phyloP scores from a whole-genome alignment of 2,329 filamentous ascomycete species.

The Cryoendolithus antarcticus region DNA sequence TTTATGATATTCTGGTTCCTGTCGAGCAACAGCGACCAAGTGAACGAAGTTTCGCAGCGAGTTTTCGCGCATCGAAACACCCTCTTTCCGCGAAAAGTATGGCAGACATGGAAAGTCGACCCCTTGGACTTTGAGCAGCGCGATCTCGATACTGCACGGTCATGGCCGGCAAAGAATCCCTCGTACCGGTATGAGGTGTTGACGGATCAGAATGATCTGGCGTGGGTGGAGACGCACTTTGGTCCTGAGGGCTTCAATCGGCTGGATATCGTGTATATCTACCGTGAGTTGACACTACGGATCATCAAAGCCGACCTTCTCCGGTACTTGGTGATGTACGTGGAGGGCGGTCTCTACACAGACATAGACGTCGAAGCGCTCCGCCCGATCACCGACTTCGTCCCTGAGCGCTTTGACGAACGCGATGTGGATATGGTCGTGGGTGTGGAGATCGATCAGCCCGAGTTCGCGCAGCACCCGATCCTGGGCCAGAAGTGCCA shows the following conservation, averaged over 20 bases:
- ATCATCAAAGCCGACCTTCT: constrained; percentile 57
- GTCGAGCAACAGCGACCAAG: background rate
- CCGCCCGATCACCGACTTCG: constrained; percentile 42
- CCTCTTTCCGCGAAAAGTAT: constrained; percentile 55
- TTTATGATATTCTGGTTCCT: background rate
- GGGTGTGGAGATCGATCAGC: constrained; percentile 59
- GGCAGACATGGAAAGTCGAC: constrained; percentile 65
- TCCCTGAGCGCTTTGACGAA: constrained; percentile 51
- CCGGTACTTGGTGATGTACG: constrained; percentile 56
- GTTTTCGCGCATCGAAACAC: constrained; percentile 6
- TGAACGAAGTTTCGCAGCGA: too few species aligned
- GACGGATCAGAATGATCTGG: constrained; percentile 55
- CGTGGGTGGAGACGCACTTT: constrained; percentile 57
- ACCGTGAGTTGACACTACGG: constrained; percentile 46
- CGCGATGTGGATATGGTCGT: constrained; percentile 59
- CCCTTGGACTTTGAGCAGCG: constrained; percentile 54
- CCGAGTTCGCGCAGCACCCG: constrained; percentile 49
- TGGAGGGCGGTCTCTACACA: constrained; percentile 49
- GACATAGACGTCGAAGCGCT: constrained; percentile 49
- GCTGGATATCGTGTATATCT: constrained; percentile 52
- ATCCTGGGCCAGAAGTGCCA: constrained; percentile 56
- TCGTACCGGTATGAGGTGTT: constrained; percentile 55
- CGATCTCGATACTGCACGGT: constrained; percentile 47
- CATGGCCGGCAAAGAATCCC: constrained; percentile 56
- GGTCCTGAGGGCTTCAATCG: constrained; percentile 53